Percentiles rank a stretch among this genome's conserved stretches.
phyloP scores from a whole-genome alignment of 1,284 basidiomycete species.

The Apiotrichum porosum region DNA sequence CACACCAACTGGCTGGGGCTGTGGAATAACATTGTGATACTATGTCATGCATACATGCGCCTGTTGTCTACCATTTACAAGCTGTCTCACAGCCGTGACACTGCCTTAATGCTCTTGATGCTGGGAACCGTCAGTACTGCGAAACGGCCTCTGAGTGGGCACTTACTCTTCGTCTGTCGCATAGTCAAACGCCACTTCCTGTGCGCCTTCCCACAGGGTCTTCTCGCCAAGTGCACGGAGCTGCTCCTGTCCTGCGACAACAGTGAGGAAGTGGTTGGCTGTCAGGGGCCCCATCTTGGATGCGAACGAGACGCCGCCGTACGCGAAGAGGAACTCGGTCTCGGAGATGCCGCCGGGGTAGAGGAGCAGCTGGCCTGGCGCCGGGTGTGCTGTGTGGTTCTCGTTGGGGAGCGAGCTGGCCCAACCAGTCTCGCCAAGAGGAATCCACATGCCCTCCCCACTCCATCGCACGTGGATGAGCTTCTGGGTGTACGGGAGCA shows the following conservation, averaged over 20 bases:
- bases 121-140: background rate
- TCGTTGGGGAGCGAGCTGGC: constrained; percentile 9
- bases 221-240: constrained; percentile 14
- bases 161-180: constrained; percentile 16
- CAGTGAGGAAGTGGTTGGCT: constrained; percentile 18
- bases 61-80: too few relatives aligned
- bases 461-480: constrained; percentile 22
- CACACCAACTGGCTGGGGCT: too few relatives aligned
- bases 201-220: constrained; percentile 17
- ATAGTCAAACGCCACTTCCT: constrained; percentile 15
- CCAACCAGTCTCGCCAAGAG: constrained; percentile 13
- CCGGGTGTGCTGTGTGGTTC: constrained; percentile 20
- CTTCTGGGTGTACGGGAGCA: constrained; percentile 14
- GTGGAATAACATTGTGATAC: too few relatives aligned
- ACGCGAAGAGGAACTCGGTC: constrained; percentile 18
- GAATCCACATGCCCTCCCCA: constrained; percentile 21
- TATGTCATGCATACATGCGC: too few relatives aligned
- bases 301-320: constrained; percentile 11
- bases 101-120: background rate
- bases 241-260: constrained; percentile 12
- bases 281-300: constrained; percentile 18
- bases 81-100: too few relatives aligned
- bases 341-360: constrained; percentile 20
- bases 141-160: background rate
- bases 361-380: constrained; percentile 8